Evolutionary conservation across 179 eudicot genomes (phyloP).

Genomic region (Heliamphora pulchella): DNA sequence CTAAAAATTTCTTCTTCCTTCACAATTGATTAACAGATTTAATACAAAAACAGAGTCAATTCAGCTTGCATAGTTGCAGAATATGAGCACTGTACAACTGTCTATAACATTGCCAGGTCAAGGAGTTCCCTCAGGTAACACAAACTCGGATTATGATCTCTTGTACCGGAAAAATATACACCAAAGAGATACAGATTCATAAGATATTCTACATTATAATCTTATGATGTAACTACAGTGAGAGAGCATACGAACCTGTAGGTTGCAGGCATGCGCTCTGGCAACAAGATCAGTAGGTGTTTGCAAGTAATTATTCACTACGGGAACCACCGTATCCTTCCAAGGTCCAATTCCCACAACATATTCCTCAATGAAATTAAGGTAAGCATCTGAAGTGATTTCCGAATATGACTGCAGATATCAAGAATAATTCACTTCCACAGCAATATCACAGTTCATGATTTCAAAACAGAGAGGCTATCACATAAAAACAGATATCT

Average conservation of each 20-base stretch:
- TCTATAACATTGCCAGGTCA: background rate
- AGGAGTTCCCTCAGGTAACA: background rate
- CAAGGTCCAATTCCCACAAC: constrained; percentile 94
- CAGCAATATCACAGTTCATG: background rate
- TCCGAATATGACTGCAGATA: constrained; percentile 64
- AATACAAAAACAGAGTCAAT: no score
- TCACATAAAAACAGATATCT: background rate
- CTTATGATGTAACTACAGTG: background rate
- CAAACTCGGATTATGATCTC: background rate
- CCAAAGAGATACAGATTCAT: background rate
- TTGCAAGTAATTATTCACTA: constrained; percentile 50
- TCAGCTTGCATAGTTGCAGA: background rate
- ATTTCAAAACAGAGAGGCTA: background rate
- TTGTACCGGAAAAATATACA: background rate
- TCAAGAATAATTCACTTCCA: background rate
- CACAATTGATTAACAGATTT: no score
- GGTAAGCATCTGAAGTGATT: constrained; percentile 79
- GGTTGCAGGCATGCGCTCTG: constrained; percentile 77
- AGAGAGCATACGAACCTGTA: constrained; percentile 51
- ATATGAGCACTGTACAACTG: background rate
- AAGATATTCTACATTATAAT: background rate
- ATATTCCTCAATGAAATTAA: constrained; percentile 62
- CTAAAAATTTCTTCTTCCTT: no score
- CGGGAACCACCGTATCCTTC: constrained; percentile 85
- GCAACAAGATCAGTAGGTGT: constrained; percentile 79